These are phyloP conservation scores for Chloranthus sessilifolius DNA, from an alignment of 164 flowering plant genomes.

Conservation along the genomic window DNA sequence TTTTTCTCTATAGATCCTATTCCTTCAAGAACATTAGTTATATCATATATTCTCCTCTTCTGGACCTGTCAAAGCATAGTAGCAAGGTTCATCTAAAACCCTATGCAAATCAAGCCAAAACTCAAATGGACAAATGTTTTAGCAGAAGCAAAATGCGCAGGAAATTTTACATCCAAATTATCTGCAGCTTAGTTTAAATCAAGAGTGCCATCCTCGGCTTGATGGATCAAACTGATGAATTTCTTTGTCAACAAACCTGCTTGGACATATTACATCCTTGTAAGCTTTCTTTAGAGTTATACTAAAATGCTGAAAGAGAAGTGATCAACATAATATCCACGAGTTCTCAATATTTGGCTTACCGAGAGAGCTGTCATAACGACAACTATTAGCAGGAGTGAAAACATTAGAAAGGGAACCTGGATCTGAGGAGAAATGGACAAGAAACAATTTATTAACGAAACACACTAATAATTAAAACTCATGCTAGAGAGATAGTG, in stretches of 20 bases:
- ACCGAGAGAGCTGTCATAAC: constrained; percentile 65
- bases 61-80: constrained; percentile 48
- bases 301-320: background rate
- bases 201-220: constrained; percentile 90
- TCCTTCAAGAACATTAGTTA: constrained; percentile 97
- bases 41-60: constrained; percentile 92
- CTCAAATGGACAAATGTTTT: too few species aligned
- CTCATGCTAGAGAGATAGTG: constrained; percentile 1
- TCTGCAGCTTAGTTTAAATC: constrained; percentile 93
- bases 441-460: background rate
- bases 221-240: constrained; percentile 77
- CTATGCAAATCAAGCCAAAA: too few species aligned
- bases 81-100: constrained; percentile 1
- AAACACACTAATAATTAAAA: constrained; percentile 1
- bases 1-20: constrained; percentile 91
- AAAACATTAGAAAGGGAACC: constrained; percentile 21
- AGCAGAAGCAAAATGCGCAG: background rate
- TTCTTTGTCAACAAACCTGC: constrained; percentile 89
- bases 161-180: constrained; percentile 58
- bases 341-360: constrained; percentile 6
- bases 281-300: background rate
- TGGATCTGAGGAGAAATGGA: constrained; percentile 12
- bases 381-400: constrained; percentile 33
- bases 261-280: constrained; percentile 1
- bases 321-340: background rate